Evolutionary conservation across 208 protist genomes (phyloP).

Genomic region (Porcisia hertigi): DNA sequence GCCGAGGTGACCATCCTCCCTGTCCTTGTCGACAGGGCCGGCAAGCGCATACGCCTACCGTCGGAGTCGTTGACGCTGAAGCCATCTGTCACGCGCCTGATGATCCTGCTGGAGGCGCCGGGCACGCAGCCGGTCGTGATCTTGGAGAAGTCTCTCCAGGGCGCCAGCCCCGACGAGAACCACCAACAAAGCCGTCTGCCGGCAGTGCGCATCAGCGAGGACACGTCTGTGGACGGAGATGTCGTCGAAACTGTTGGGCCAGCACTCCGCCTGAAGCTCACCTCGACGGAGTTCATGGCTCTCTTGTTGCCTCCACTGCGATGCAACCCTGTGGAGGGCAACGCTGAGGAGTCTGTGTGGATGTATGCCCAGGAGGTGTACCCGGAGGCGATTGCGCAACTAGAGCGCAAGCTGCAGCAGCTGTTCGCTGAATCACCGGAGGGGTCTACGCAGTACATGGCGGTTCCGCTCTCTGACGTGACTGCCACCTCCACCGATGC

Average conservation of each 20-base stretch:
- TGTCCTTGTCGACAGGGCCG: conserved; percentile 43
- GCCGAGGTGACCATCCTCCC: conserved; percentile 67
- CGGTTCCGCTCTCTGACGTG: conserved; percentile 52
- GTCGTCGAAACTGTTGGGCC: conserved; percentile 47
- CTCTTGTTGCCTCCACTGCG: conserved; percentile 49
- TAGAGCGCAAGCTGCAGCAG: conserved; percentile 49
- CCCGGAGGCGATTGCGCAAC: conserved; percentile 50
- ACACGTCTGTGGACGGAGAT: conserved; percentile 48
- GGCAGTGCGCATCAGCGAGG: conserved; percentile 39
- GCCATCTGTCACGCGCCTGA: conserved; percentile 60
- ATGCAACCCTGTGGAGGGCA: conserved; percentile 53
- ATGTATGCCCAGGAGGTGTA: conserved; percentile 79
- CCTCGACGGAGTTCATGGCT: conserved; percentile 32
- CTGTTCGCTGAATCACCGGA: conserved; percentile 13
- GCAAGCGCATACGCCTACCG: conserved; percentile 44
- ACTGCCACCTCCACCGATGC: conserved; percentile 48
- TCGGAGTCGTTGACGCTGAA: conserved; percentile 58
- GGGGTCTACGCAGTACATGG: conserved; percentile 47
- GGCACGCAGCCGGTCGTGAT: conserved; percentile 49
- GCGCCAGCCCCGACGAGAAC: conserved; percentile 33
- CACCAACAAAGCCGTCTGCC: conserved; percentile 66
- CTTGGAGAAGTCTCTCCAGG: conserved; percentile 55
- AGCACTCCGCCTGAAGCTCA: conserved; percentile 61
- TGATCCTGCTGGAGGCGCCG: conserved; percentile 53
- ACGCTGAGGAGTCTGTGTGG: conserved; percentile 64